A percentile compares a stretch with the other conserved stretches of the same genome.
Conservation (phyloP, 208 protist species). For the Porcisia hertigi region DNA sequence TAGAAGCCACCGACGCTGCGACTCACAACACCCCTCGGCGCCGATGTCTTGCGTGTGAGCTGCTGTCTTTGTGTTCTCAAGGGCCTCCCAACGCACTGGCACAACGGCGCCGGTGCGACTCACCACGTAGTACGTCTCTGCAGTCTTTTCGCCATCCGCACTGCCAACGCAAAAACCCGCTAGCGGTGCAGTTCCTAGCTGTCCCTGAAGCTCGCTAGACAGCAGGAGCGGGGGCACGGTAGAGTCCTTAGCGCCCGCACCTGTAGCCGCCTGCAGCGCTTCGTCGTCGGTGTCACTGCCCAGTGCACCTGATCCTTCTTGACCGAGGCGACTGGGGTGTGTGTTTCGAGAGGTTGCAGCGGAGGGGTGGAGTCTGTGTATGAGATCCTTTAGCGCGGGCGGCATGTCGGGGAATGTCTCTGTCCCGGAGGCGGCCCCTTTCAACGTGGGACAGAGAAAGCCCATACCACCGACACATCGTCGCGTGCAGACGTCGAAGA, state of each 20-base stretch:
- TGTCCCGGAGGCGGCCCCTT: background rate
- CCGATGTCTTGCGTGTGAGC: background rate
- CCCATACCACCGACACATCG: conserved; percentile 28
- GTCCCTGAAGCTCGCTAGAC: background rate
- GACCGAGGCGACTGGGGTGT: background rate
- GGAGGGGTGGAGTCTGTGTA: background rate
- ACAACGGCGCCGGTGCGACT: conserved; percentile 14
- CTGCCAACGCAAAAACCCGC: background rate
- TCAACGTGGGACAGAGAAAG: conserved; percentile 3
- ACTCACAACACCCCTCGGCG: background rate
- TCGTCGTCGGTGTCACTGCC: conserved; percentile 9
- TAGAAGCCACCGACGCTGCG: conserved; percentile 2
- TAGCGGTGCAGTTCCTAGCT: conserved; percentile 6
- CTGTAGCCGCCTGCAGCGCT: background rate
- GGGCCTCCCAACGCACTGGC: conserved; percentile 10
- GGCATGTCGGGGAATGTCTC: background rate
- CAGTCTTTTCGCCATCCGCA: background rate
- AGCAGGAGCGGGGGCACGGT: conserved; percentile 3
- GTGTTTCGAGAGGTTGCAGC: background rate
- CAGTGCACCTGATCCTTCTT: background rate
- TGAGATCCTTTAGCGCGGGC: conserved; percentile 6
- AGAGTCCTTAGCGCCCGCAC: background rate
- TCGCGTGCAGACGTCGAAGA: conserved; percentile 19
- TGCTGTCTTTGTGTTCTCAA: background rate
- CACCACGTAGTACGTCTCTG: conserved; percentile 3